Conservation (phyloP, 2,329 filamentous ascomycete genomes). For the Macrophomina tecta region DNA sequence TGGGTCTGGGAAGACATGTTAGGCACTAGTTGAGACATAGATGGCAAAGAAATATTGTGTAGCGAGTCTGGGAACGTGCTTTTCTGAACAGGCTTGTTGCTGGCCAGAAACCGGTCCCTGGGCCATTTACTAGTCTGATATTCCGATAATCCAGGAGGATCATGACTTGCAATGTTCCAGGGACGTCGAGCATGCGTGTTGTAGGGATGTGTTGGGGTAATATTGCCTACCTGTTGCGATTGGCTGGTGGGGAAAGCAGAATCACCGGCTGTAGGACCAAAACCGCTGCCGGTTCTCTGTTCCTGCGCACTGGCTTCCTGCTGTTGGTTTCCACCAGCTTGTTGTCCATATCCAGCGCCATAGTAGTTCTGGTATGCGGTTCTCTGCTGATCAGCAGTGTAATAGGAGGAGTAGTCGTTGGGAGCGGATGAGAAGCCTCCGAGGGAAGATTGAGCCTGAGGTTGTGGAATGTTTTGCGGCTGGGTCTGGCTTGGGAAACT, state of each 20-base stretch:
- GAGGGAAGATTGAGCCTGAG: conserved; percentile 64
- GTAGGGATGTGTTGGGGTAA: background rate
- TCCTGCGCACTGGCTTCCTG: conserved; percentile 71
- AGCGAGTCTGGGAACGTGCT: background rate
- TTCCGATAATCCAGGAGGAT: conserved; percentile 3
- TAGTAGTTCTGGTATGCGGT: conserved; percentile 76
- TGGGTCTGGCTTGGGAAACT: conserved; percentile 54
- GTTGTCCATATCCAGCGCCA: conserved; percentile 59
- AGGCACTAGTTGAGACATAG: conserved; percentile 23
- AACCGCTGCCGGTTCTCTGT: conserved; percentile 79
- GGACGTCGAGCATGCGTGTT: background rate
- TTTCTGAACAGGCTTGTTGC: background rate
- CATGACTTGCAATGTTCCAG: background rate
- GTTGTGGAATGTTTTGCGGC: conserved; percentile 64
- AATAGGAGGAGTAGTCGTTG: conserved; percentile 84
- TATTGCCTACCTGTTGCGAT: conserved; percentile 57
- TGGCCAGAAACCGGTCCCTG: background rate
- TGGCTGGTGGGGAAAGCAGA: conserved; percentile 68
- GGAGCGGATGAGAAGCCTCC: conserved; percentile 76
- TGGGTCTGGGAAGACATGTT: conserved; percentile 52
- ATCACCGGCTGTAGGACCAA: conserved; percentile 65
- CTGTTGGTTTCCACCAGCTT: conserved; percentile 62
- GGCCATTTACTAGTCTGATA: background rate
- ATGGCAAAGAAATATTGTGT: conserved; percentile 6
- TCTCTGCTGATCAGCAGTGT: conserved; percentile 76